Base-by-base conservation (phyloP, 495 filamentous ascomycete species). In the Neurospora sp. region DNA sequence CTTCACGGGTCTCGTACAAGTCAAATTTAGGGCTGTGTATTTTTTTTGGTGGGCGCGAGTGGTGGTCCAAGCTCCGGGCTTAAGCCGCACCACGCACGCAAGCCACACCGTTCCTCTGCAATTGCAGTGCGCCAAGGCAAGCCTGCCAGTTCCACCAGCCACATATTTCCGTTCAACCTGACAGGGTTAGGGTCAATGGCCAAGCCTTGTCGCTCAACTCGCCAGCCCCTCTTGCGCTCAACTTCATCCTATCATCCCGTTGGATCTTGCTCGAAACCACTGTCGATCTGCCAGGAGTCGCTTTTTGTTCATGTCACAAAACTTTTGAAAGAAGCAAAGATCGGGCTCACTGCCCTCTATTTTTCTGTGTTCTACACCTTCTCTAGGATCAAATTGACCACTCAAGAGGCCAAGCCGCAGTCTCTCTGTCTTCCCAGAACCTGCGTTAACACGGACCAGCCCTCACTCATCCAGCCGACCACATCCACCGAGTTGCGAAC, bases 11-110 rank as follows among this genome's bases (percentile, higher is more conserved):
- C 72, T 72, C 73, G 53, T 73, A 72, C 72, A 68, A 71, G 69
- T 69, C 48, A 69, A 79, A 74, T 77, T 81, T 81, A 81, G 79
- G 79, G 79, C 79, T 81, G 79, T 76, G 73, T 78, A 72, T 72
- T 74, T 76, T 80, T 79, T 79, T 80, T 79, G 77, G 78, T 80
- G 78, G 78, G 77, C 78, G 76, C 72, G 72, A 72, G 27, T 72
- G 61, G 53, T 42, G 70, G 45, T 69, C 69, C 68, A 70, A 73
- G 72, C 40, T 74, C 78, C 75, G 79, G 69, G 16, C 27, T 61
- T 79, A 70, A 75, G 72, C 77, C 73, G 76, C 27, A 44, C 37
- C 53, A 16, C 7, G 53, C 53, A 18, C 53, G 53, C 53, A 65
- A 65, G 53, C 53, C 53, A 65, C 53, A 65, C 27, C 27, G 27